phyloP scores from a whole-genome alignment of 805 yeast species.

The Starmerella bombi region DNA sequence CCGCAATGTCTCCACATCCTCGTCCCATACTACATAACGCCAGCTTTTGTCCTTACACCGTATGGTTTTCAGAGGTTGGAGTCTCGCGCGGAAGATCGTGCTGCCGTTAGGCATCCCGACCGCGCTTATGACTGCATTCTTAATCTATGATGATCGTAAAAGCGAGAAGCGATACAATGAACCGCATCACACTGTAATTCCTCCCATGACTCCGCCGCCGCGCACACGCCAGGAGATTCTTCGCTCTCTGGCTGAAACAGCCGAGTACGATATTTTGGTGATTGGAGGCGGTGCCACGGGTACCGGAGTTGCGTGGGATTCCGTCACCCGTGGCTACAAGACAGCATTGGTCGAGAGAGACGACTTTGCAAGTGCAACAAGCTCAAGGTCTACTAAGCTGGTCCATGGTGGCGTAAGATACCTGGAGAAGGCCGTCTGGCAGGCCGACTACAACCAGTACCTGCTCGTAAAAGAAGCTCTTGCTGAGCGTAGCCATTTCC shows the following conservation, averaged over 20 bases:
- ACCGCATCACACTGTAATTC: conserved; percentile 20
- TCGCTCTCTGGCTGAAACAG: conserved; percentile 25
- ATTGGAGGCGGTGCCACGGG: conserved; percentile 98
- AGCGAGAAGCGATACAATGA: conserved; percentile 20
- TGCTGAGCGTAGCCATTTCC: conserved; percentile 72
- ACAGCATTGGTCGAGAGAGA: conserved; percentile 76
- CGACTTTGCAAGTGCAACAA: conserved; percentile 87
- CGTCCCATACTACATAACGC: too few species aligned
- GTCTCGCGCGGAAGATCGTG: conserved; percentile 14
- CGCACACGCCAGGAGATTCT: conserved; percentile 23
- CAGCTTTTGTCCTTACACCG: too few species aligned
- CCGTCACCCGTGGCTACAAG: conserved; percentile 76
- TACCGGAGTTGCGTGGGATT: conserved; percentile 85
- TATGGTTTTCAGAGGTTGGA: not conserved
- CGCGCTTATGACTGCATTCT: conserved; percentile 17
- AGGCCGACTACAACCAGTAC: conserved; percentile 77
- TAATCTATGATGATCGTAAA: conserved; percentile 21
- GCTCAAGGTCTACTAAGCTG: conserved; percentile 88
- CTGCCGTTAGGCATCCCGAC: conserved; percentile 21
- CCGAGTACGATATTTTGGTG: conserved; percentile 64
- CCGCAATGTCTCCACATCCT: too few species aligned
- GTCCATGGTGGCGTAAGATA: conserved; percentile 97
- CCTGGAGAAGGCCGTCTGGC: conserved; percentile 87
- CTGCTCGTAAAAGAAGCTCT: conserved; percentile 81
- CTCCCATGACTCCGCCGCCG: conserved; percentile 22